Conservation (phyloP, 1,284 basidiomycete species). For the Rhodofomes roseus region DNA sequence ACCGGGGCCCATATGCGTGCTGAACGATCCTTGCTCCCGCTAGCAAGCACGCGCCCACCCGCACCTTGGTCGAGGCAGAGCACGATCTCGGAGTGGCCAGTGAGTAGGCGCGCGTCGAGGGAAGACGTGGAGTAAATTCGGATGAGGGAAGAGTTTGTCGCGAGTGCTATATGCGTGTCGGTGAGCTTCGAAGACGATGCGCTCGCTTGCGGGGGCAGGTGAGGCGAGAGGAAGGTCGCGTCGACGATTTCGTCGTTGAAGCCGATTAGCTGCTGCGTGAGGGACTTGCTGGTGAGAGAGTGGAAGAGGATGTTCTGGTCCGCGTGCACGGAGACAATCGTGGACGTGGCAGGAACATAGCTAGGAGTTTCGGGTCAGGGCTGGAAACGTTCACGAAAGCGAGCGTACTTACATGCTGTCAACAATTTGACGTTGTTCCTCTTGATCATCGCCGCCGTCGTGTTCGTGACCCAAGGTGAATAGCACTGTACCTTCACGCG, state of each 20-base stretch:
- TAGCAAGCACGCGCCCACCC: slow-evolving; percentile 74
- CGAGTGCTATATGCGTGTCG: slow-evolving; percentile 84
- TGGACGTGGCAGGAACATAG: slow-evolving; percentile 59
- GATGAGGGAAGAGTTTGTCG: slow-evolving; percentile 93
- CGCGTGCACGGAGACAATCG: slow-evolving; percentile 87
- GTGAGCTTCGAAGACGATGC: slow-evolving; percentile 17
- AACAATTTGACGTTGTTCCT: slow-evolving; percentile 76
- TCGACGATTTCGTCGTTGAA: slow-evolving; percentile 99
- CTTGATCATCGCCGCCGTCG: slow-evolving; percentile 51
- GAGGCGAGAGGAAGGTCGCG: slow-evolving; percentile 67
- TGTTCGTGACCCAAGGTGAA: slow-evolving; percentile 57
- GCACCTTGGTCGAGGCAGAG: slow-evolving; percentile 75
- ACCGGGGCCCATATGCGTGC: slow-evolving; percentile 80
- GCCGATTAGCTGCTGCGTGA: slow-evolving; percentile 88
- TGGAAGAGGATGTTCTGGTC: slow-evolving; percentile 96
- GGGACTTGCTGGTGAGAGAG: slow-evolving; percentile 57
- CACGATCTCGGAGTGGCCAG: slow-evolving; percentile 91
- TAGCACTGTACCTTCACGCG: slow-evolving; percentile 57
- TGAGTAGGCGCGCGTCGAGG: slow-evolving; percentile 79
- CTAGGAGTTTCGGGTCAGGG: slow-evolving; percentile 38
- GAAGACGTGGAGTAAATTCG: slow-evolving; percentile 76
- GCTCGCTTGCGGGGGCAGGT: slow-evolving; percentile 21
- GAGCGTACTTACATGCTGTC: slow-evolving; percentile 58
- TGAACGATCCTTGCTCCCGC: slow-evolving; percentile 90
- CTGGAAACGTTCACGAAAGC: slow-evolving; percentile 2